Percentiles rank a stretch among this genome's conserved stretches.
These are phyloP conservation scores for Sphagnum contortum DNA, from an alignment of 225 moss, liverwort and hornwort species.

Conservation along the genomic window DNA sequence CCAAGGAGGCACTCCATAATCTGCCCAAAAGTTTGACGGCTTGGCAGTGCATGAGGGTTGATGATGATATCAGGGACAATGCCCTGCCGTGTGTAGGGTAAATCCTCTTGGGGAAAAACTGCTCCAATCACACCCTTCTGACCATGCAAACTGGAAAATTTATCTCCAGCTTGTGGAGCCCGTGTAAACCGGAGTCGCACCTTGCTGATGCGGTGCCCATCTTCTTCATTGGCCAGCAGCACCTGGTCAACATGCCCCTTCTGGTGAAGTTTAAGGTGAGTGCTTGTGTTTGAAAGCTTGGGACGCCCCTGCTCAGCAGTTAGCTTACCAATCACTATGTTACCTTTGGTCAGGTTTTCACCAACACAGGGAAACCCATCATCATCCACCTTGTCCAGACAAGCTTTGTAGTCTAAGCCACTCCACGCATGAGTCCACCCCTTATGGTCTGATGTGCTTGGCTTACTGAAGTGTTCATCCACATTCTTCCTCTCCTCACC, in stretches of 20 bases:
- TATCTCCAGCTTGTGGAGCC: constrained; percentile 74
- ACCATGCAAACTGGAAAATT: constrained; percentile 84
- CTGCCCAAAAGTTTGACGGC: constrained; percentile 81
- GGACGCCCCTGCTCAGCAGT: constrained; percentile 20
- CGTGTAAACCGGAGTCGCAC: constrained; percentile 56
- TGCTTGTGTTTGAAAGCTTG: constrained; percentile 47
- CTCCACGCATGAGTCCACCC: neutral
- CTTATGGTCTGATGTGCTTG: constrained; percentile 20
- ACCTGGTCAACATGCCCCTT: constrained; percentile 73
- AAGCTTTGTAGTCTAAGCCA: constrained; percentile 3
- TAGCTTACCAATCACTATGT: constrained; percentile 67
- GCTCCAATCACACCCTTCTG: constrained; percentile 88
- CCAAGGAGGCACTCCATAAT: constrained; percentile 63
- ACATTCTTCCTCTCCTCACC: constrained; percentile 50
- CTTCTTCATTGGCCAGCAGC: constrained; percentile 54
- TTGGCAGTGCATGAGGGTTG: constrained; percentile 83
- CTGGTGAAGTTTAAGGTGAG: constrained; percentile 56
- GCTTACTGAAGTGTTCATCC: constrained; percentile 62
- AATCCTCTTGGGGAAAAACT: constrained; percentile 73
- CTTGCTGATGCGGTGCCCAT: constrained; percentile 62
- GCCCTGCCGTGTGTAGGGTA: constrained; percentile 75
- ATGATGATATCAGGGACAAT: constrained; percentile 84
- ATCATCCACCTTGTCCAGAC: constrained; percentile 43
- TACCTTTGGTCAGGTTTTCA: constrained; percentile 35
- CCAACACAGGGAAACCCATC: constrained; percentile 79